These are phyloP conservation scores for Saitozyma sp. DNA, from an alignment of 768 basidiomycete genomes.

Conservation along the genomic window DNA sequence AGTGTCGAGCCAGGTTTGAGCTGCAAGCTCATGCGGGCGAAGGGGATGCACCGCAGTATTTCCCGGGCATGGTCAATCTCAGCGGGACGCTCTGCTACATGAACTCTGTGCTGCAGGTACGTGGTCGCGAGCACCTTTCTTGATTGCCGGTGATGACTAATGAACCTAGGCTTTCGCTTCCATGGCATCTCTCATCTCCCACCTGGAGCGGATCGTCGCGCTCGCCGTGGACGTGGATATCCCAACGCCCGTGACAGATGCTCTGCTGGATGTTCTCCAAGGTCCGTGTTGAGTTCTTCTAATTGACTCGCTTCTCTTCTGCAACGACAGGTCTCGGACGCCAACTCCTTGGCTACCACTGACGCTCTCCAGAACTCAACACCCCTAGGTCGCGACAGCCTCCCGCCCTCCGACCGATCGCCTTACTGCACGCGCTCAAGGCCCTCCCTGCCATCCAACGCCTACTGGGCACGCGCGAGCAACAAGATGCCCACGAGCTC, in stretches of 20 bases:
- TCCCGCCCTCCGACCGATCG: slow-evolving; percentile 67
- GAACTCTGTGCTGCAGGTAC: slow-evolving; percentile 88
- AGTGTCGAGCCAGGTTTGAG: too few species aligned
- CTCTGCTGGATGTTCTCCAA: slow-evolving; percentile 68
- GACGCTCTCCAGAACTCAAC: slow-evolving; percentile 47
- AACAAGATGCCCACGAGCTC: slow-evolving; percentile 98
- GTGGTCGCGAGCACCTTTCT: not conserved
- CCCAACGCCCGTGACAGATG: slow-evolving; percentile 81
- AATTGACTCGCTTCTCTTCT: slow-evolving; percentile 2
- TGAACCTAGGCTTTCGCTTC: slow-evolving; percentile 77
- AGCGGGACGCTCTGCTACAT: slow-evolving; percentile 97
- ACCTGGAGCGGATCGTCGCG: slow-evolving; percentile 71
- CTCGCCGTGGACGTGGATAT: slow-evolving; percentile 78
- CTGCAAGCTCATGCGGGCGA: too few species aligned
- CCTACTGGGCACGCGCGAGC: slow-evolving; percentile 78
- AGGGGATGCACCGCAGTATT: slow-evolving; percentile 48
- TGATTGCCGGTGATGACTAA: not conserved
- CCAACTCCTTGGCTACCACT: not conserved
- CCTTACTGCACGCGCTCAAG: slow-evolving; percentile 70
- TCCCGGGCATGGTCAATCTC: slow-evolving; percentile 90
- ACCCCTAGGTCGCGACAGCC: slow-evolving; percentile 54
- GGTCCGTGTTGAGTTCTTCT: slow-evolving; percentile 56
- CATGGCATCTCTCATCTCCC: slow-evolving; percentile 73
- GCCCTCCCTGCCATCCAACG: slow-evolving; percentile 53
- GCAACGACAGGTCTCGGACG: not conserved